Conservation (phyloP, 371 early-diverging fungal species). For the Circinella minor region DNA sequence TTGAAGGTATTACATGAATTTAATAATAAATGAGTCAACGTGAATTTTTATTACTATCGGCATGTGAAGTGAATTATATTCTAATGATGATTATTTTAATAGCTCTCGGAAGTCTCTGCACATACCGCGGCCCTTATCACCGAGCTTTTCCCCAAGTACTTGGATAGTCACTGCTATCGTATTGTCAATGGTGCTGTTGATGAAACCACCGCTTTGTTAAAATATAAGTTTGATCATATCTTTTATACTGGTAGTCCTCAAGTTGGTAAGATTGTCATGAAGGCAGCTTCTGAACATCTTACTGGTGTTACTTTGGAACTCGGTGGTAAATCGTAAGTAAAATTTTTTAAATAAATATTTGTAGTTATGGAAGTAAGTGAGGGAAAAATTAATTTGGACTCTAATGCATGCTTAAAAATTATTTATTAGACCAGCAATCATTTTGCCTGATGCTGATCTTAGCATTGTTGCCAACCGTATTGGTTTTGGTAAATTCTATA, state of each 20-base stretch:
- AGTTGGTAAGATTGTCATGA: constrained; percentile 82
- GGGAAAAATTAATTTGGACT: background rate
- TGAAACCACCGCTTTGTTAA: constrained; percentile 79
- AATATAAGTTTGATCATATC: constrained; percentile 79
- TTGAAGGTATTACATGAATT: constrained; percentile 58
- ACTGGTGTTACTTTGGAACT: constrained; percentile 84
- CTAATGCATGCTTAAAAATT: background rate
- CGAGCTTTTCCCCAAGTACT: constrained; percentile 69
- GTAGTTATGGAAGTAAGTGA: background rate
- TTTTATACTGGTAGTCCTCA: constrained; percentile 86
- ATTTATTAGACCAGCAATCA: constrained; percentile 62
- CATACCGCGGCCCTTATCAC: constrained; percentile 72
- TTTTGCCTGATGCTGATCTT: constrained; percentile 71
- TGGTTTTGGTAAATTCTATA: constrained; percentile 80
- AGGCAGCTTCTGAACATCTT: constrained; percentile 76
- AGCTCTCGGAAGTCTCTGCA: constrained; percentile 79
- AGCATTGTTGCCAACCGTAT: constrained; percentile 71
- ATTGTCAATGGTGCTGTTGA: constrained; percentile 82
- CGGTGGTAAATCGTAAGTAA: constrained; percentile 79
- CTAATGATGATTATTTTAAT: background rate
- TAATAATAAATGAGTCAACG: background rate
- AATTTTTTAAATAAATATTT: background rate
- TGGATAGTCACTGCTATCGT: constrained; percentile 70
- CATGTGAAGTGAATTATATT: constrained; percentile 1
- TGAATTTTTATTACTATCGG: background rate